A percentile compares a stretch with the other conserved stretches of the same genome.
These are phyloP conservation scores for Populus ilicifolia DNA, from an alignment of 345 rosid genomes.

Conservation along the genomic window DNA sequence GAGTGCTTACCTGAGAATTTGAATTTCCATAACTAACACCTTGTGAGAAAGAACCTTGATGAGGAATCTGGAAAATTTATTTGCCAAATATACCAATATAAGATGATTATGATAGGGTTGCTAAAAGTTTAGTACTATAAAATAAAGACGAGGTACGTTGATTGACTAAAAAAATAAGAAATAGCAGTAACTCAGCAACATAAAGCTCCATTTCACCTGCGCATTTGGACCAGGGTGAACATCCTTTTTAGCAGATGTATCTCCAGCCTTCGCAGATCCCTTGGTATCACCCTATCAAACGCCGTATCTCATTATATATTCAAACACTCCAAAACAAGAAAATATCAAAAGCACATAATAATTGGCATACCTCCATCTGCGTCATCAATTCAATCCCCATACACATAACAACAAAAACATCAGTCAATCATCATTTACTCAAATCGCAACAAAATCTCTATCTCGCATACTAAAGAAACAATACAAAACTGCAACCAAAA, in stretches of 20 bases:
- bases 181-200: neutral
- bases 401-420: constrained; percentile 9
- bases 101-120: neutral
- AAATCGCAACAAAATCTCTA: neutral
- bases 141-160: neutral
- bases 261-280: constrained; percentile 70
- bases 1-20: constrained; percentile 38
- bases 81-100: constrained; percentile 1
- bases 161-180: neutral
- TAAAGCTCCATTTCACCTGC: constrained; percentile 40
- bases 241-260: constrained; percentile 54
- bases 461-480: neutral
- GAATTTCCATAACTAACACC: constrained; percentile 24
- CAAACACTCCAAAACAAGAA: neutral
- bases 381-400: constrained; percentile 22
- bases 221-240: constrained; percentile 44
- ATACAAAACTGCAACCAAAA: neutral
- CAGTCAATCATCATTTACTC: constrained; percentile 5
- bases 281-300: constrained; percentile 72
- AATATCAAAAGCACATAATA: neutral
- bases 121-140: neutral
- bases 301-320: neutral
- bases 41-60: constrained; percentile 39
- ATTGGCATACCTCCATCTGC: constrained; percentile 78
- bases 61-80: constrained; percentile 45